Evolutionary conservation across 257 asterid genomes (phyloP).

Genomic region (Marsdenia floribunda): DNA sequence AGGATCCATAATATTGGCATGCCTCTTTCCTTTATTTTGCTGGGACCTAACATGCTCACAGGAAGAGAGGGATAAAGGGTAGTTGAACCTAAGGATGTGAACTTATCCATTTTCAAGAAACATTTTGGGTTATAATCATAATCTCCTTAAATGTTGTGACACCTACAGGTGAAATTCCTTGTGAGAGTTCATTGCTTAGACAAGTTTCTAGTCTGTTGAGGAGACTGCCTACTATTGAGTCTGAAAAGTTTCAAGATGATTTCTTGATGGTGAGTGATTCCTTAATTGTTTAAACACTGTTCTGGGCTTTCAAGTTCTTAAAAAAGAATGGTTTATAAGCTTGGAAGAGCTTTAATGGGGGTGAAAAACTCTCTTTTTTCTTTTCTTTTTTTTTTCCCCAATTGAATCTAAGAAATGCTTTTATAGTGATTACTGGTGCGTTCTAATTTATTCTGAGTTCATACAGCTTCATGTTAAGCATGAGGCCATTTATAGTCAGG

Average conservation of each 20-base stretch:
- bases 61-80: neutral
- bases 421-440: neutral
- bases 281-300: neutral
- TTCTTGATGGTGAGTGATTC: constrained; percentile 78
- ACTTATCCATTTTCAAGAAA: neutral
- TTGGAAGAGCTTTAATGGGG: neutral
- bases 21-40: neutral
- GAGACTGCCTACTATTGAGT: constrained; percentile 89
- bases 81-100: neutral
- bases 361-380: neutral
- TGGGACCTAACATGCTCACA: neutral
- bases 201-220: constrained; percentile 93
- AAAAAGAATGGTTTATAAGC: neutral
- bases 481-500: neutral
- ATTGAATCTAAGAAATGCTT: neutral
- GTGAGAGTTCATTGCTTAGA: constrained; percentile 73
- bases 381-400: neutral
- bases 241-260: constrained; percentile 82
- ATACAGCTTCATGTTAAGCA: neutral
- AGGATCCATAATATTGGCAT: constrained; percentile 3
- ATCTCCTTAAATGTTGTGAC: constrained; percentile 19
- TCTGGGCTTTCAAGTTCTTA: neutral
- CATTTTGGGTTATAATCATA: neutral
- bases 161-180: constrained; percentile 69
- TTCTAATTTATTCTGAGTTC: neutral